Evolutionary conservation across 148 eudicot species (phyloP).

Genomic region (Rhododendron molle): DNA sequence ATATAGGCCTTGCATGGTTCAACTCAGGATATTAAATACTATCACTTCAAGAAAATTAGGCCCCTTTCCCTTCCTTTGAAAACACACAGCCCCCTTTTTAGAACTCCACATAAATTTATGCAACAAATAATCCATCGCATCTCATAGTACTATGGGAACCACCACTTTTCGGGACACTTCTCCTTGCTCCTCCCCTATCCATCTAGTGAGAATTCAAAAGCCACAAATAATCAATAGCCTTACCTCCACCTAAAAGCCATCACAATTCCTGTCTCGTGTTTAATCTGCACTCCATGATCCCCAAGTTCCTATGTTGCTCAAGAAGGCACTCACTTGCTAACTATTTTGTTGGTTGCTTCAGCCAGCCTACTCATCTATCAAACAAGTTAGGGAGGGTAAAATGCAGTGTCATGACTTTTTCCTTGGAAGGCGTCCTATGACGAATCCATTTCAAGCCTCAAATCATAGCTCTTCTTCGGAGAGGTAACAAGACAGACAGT

Average conservation of each 20-base stretch:
- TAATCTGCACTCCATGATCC: not conserved
- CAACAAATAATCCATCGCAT: not conserved
- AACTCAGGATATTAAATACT: not conserved
- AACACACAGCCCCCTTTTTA: not conserved
- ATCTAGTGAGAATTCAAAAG: not conserved
- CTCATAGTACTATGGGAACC: not conserved
- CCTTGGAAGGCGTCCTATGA: not conserved
- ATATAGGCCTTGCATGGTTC: not conserved
- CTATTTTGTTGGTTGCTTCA: not conserved
- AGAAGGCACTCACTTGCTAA: not conserved
- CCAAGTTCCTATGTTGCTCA: not conserved
- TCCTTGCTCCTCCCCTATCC: not conserved
- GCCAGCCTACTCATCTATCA: not conserved
- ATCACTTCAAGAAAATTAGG: not conserved
- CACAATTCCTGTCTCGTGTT: not conserved
- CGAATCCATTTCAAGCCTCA: conserved; percentile 1
- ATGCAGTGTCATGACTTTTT: not conserved
- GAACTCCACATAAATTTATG: not conserved
- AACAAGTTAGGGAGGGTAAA: not conserved
- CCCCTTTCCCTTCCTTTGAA: not conserved
- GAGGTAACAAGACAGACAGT: not conserved
- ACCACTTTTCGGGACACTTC: not conserved
- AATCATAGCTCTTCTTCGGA: not conserved
- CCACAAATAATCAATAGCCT: not conserved
- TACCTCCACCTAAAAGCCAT: not conserved